Base-by-base conservation (phyloP, 768 basidiomycete species). In the Pulveroboletus ravenelii region DNA sequence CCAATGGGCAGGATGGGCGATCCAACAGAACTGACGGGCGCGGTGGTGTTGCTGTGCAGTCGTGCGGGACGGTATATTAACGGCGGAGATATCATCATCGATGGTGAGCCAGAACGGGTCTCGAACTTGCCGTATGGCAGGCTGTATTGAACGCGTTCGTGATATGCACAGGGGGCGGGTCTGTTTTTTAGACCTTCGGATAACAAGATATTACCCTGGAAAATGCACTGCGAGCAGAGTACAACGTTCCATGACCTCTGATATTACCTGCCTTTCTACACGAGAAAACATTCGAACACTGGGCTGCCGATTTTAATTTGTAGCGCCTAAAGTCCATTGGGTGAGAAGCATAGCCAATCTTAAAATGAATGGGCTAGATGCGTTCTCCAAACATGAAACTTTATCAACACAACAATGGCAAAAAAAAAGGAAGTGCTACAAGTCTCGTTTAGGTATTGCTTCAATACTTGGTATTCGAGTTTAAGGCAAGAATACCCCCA, bases 1-100 rank as follows among this genome's bases (percentile, higher is more conserved):
- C 74, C 72, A 10, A 68, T 74, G 68, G 74, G 74, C 1, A 63
- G 75, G 41, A 73, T 76, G 70, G 74, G 74, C 0, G 62, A 71
- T 45, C 65, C 73, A 5, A 62, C 57, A 12, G 76, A 78, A 56
- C 44, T 77, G 47, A 64, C 62, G 1, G 74, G 75, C 1, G 65
- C 58, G 1, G 61, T 74, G 12, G 66, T 76, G 4, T 55, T 77
- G 46, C 59, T 78, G 7, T 73, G 71, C 41, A 77, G 73, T 55
- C 62, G 62, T 25, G 72, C 71, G 0, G 76, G 75, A 13, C 63
- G 67, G 32, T 77, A 73, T 54, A 72, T 77, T 27, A 77, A 68
- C 17, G 77, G 74, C 4, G 63, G 65, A 2, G 70, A 75, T 62
- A 70, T 75, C 34, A 17, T 70, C 35, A 62, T 77, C 4, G 74